These are phyloP conservation scores for Apiospora hydei DNA, from an alignment of 2,329 filamentous ascomycete genomes.

Conservation along the genomic window DNA sequence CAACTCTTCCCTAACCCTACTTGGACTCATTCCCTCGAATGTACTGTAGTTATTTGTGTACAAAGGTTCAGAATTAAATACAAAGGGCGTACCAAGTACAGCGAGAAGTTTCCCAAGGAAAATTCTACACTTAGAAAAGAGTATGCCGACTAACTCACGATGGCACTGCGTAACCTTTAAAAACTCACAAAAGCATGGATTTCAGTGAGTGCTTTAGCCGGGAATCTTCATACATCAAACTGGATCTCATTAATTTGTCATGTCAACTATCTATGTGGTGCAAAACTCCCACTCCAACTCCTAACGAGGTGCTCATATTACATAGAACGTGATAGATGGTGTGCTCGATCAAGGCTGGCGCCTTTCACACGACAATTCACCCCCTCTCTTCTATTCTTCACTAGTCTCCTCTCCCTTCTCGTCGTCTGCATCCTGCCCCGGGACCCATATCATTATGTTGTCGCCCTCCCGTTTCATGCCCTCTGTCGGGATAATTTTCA, in stretches of 20 bases:
- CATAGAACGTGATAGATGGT: not conserved
- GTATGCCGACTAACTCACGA: not conserved
- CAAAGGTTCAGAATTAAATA: not conserved
- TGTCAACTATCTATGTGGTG: conserved; percentile 5
- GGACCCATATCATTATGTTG: conserved; percentile 69
- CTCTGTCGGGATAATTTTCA: conserved; percentile 81
- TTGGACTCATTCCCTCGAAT: not conserved
- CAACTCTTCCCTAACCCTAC: not conserved
- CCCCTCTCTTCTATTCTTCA: not conserved
- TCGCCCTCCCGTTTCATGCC: conserved; percentile 72
- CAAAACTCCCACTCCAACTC: not conserved
- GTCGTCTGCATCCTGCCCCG: conserved; percentile 33
- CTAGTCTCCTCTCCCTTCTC: not conserved
- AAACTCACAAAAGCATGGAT: too few species aligned
- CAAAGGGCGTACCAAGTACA: too few species aligned
- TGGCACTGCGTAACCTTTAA: not conserved
- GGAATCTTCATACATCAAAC: not conserved
- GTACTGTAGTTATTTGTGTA: not conserved
- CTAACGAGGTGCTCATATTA: too few species aligned
- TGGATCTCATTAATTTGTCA: not conserved
- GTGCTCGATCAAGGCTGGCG: not conserved
- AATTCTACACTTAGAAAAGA: too few species aligned
- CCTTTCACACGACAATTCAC: not conserved
- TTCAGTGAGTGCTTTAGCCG: not conserved
- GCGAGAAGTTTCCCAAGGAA: not conserved